Evolutionary conservation across 257 asterid species (phyloP), one percentile per base, ranked within the genome.

Genomic region (Thymus mandschuricus): DNA sequence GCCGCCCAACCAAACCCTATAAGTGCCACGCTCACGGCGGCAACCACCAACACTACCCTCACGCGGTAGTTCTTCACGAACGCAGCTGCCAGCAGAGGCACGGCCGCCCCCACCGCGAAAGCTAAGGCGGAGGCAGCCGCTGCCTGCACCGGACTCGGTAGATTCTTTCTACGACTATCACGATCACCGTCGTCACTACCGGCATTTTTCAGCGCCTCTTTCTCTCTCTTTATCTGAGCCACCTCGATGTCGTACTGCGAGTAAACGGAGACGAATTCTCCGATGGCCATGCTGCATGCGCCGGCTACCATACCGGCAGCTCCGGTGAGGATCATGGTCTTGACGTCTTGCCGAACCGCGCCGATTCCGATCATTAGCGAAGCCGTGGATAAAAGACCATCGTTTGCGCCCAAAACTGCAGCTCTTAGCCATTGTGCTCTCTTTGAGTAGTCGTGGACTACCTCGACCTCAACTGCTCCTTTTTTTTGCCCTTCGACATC

Each of bases 201-300:
- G 3, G 15, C 66, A 1, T 15, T 35, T 3, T 28, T 6, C 12
- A 52, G 10, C 10, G 72, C 70, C 40, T 1, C 3, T 2, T 5
- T 28, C 49, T 76, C 87, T 49, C 91, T 70, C 10, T 76, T 64
- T 7, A 90, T 60, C 45, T 88, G 93, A 8, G 96, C 81, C 80
- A 85, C 56, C 72, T 88, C 93, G 0, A 81, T 82, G 71, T 90
- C 97, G 10, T 76, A 82, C 57, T 88, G 96, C 0, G 96, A 81
- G 70, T 84, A 86, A 3, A 90, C 96, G 0, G 92, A 90, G 1
- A 90, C 95, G 1, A 73, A 86, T 15, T 90, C 97, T 0, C 92
- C 97, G 64, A 90, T 81, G 15, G 95, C 97, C 97, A 90, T 90
- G 88, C 95, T 88, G 66, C 85, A 86, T 0, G 97, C 92, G 0